Percentiles rank a stretch among this genome's conserved stretches.
Evolutionary conservation across 176 grass and related monocot genomes (phyloP).

Genomic region (Oryza brachyantha): DNA sequence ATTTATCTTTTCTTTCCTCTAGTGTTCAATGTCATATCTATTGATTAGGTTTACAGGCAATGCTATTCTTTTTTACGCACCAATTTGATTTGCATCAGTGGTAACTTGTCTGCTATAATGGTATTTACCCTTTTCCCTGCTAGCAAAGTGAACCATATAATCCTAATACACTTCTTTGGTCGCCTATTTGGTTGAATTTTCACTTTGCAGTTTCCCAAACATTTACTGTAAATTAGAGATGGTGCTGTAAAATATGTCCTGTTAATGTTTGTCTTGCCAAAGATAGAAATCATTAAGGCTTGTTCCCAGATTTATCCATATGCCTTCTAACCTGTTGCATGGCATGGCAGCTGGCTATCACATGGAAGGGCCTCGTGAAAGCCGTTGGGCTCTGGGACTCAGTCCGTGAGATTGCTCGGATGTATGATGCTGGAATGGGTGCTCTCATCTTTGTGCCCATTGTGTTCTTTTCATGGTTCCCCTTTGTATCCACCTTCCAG

Average conservation of each 20-base stretch:
- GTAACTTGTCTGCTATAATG: background rate
- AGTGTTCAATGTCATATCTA: background rate
- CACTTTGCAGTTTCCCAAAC: background rate
- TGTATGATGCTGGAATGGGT: conserved; percentile 95
- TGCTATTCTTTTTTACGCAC: background rate
- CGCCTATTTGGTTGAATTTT: background rate
- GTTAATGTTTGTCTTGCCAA: background rate
- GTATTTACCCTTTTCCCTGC: background rate
- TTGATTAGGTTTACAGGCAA: background rate
- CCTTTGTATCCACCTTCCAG: conserved; percentile 96
- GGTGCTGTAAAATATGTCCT: background rate
- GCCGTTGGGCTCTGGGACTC: conserved; percentile 60
- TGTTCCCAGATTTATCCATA: background rate
- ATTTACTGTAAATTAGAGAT: background rate
- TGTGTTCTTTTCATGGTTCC: conserved; percentile 93
- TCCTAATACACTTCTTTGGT: background rate
- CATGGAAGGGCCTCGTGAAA: conserved; percentile 57
- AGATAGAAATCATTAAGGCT: background rate
- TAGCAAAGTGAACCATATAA: background rate
- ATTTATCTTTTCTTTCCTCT: conserved; percentile 18
- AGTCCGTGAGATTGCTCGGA: conserved; percentile 73
- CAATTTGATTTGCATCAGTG: background rate
- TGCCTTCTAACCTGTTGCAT: conserved; percentile 16
- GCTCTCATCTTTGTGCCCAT: conserved; percentile 78
- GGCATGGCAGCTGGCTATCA: conserved; percentile 55